Conservation (phyloP, 805 yeast genomes). For the Wickerhamiella kazuoi region DNA sequence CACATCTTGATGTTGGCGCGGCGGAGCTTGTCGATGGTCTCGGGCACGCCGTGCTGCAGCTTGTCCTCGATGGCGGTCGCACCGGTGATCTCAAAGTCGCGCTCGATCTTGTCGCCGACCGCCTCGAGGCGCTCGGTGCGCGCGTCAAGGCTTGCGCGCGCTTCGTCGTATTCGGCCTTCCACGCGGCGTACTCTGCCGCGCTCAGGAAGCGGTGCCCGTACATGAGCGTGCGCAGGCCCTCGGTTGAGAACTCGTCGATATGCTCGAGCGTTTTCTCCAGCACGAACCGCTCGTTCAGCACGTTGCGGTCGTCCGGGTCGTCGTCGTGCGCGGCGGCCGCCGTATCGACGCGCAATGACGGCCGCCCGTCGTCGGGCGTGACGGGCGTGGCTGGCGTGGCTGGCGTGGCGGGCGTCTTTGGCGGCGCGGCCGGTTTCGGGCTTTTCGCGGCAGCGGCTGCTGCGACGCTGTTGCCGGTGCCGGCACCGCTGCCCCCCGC, state of each 20-base stretch:
- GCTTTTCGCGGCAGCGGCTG: neutral
- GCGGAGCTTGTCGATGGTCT: slow-evolving; percentile 76
- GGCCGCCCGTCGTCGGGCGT: neutral
- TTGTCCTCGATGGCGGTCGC: slow-evolving; percentile 97
- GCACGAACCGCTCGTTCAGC: slow-evolving; percentile 52
- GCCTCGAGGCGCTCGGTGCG: slow-evolving; percentile 49
- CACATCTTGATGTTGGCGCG: slow-evolving; percentile 89
- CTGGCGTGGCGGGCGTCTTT: neutral
- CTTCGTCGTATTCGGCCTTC: slow-evolving; percentile 49
- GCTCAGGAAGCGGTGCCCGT: slow-evolving; percentile 59
- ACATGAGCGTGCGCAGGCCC: slow-evolving; percentile 79
- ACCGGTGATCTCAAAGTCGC: slow-evolving; percentile 52
- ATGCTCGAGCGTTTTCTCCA: slow-evolving; percentile 76
- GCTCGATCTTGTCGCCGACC: slow-evolving; percentile 59
- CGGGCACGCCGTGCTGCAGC: slow-evolving; percentile 91
- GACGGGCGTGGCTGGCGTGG: neutral
- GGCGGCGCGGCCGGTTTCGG: neutral
- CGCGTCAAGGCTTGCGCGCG: slow-evolving; percentile 56
- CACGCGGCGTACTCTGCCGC: slow-evolving; percentile 43
- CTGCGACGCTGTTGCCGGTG: neutral
- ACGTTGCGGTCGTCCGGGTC: slow-evolving; percentile 16
- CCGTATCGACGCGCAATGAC: neutral
- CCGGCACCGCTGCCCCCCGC: neutral
- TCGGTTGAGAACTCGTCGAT: slow-evolving; percentile 89
- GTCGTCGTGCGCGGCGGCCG: neutral